Evolutionary conservation across 2,329 filamentous ascomycete genomes (phyloP), one percentile per base, ranked within the genome.

Genomic region (Bipolaris sorokiniana): DNA sequence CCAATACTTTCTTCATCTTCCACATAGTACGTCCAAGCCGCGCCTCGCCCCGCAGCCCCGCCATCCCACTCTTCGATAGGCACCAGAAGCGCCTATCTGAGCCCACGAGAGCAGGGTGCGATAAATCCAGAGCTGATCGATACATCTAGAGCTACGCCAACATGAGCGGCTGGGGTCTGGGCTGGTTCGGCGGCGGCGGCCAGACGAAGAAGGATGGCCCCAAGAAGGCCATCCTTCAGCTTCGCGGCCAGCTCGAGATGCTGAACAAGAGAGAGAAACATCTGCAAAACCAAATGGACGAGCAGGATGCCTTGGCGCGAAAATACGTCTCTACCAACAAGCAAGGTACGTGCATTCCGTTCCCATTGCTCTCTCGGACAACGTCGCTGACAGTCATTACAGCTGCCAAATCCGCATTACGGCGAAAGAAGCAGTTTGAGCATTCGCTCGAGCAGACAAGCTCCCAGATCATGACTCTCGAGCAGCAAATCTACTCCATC

Each of bases 401-500:
- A 98, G 95, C 89, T 76, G 95, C 95, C 60, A 95, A 95, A 82
- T 87, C 89, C 67, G 95, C 95, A 38, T 81, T 99, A 64, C 87
- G 91, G 81, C 88, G 94, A 78, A 98, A 98, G 86, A 98, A 99
- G 86, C 84, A 88, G 67, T 91, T 95, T 72, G 92, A 98, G 78
- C 90, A 93, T 77, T 91, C 91, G 54, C 86, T 97, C 57, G 92
- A 97, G 66, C 93, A 97, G 80, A 98, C 94, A 1, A 85, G 87
- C 58, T 87, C 90, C 31, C 94, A 98, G 80, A 96, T 98, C 73
- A 87, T 88, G 69, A 96, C 95, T 20, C 84, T 99, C 42, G 95
- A 99, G 78, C 90, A 93, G 74, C 92, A 99, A 77, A 96, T 98
- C 74, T 95, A 95, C 77, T 89, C 91, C 58, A 98, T 99, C 81